Percentiles rank a stretch among this genome's conserved stretches.
Conservation (phyloP, 805 yeast species). For the Saccharomycopsis selenospora region DNA sequence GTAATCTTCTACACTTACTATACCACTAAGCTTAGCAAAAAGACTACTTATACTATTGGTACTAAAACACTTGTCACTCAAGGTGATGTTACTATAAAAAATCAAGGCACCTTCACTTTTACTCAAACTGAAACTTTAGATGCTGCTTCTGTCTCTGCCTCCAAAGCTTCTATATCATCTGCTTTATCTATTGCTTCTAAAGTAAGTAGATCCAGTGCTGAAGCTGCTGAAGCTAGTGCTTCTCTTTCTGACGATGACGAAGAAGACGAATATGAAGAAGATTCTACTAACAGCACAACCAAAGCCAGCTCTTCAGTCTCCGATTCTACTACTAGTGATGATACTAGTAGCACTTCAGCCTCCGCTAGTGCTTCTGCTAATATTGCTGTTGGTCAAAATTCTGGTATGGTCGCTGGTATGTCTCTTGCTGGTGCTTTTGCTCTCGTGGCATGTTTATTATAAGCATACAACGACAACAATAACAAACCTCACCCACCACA, state of each 20-base stretch:
- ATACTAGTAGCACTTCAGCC: conserved; percentile 2
- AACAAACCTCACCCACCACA: no score
- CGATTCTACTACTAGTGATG: not conserved
- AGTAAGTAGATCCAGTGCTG: conserved; percentile 15
- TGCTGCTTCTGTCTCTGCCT: conserved; percentile 13
- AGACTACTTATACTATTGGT: conserved; percentile 17
- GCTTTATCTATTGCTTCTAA: conserved; percentile 14
- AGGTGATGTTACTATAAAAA: conserved; percentile 16
- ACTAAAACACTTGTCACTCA: conserved; percentile 10
- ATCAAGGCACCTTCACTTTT: conserved; percentile 19
- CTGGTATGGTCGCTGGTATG: conserved; percentile 10
- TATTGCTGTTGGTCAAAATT: conserved; percentile 7
- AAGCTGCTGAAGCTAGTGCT: conserved; percentile 14
- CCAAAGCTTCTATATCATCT: conserved; percentile 11
- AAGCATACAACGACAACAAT: no score
- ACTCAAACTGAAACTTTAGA: conserved; percentile 17
- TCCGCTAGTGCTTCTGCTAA: conserved; percentile 4
- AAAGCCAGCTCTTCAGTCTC: not conserved
- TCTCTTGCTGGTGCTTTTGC: conserved; percentile 20
- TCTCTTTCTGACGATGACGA: conserved; percentile 6
- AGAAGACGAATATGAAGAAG: conserved; percentile 4
- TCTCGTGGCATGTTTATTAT: conserved; percentile 18
- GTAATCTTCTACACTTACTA: conserved; percentile 20
- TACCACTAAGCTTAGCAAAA: conserved; percentile 14
- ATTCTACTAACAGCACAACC: not conserved